Conservation (phyloP, 176 grass and related monocot genomes). For the Stipa capillata region DNA sequence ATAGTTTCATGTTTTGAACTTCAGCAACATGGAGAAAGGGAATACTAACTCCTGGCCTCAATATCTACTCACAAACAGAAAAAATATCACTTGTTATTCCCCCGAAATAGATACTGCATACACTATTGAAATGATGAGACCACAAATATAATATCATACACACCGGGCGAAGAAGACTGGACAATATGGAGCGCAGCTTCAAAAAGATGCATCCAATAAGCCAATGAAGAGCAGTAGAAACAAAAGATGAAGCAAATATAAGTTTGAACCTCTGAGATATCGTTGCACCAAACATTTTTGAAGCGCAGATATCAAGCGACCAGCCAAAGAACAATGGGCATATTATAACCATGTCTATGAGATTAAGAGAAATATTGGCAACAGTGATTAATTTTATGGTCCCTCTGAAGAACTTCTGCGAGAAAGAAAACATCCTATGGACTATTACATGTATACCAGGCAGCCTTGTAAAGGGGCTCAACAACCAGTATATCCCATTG, state of each 20-base stretch:
- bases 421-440: background rate
- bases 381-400: background rate
- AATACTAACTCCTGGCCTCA: background rate
- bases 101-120: background rate
- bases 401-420: background rate
- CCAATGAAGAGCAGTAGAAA: constrained; percentile 32
- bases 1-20: background rate
- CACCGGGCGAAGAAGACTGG: constrained; percentile 5
- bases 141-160: background rate
- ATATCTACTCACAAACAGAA: constrained; percentile 10
- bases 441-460: constrained; percentile 1
- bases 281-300: constrained; percentile 24
- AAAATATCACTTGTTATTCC: background rate
- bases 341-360: background rate
- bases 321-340: constrained; percentile 17
- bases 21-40: background rate
- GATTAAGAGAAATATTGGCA: constrained; percentile 21
- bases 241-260: constrained; percentile 17
- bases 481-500: background rate
- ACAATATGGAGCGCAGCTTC: background rate
- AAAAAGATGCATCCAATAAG: constrained; percentile 3
- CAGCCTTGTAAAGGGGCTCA: background rate
- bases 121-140: background rate
- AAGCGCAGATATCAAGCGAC: constrained; percentile 25
- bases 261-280: constrained; percentile 12